phyloP scores from a whole-genome alignment of 1,284 basidiomycete genomes.

The Heterobasidion occidentale region DNA sequence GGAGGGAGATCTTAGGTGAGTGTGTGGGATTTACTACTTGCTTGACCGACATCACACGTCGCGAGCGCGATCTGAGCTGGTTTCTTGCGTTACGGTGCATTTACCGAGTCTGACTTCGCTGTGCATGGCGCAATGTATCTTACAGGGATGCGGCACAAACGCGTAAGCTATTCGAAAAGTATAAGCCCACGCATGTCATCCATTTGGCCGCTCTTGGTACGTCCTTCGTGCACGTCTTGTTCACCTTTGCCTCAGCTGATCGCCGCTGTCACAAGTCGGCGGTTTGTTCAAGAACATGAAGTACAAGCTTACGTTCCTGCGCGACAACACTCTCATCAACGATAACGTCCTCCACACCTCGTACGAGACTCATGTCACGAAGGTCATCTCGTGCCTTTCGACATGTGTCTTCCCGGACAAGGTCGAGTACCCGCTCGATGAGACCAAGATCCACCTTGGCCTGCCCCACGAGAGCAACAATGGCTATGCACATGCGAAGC shows the following conservation, averaged over 20 bases:
- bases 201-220: constrained; percentile 80
- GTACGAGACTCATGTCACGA: constrained; percentile 53
- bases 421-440: constrained; percentile 82
- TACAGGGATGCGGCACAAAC: constrained; percentile 58
- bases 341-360: constrained; percentile 79
- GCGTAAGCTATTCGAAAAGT: constrained; percentile 69
- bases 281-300: constrained; percentile 91
- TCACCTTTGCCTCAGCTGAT: not conserved
- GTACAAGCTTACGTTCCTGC: constrained; percentile 83
- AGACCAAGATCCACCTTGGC: constrained; percentile 81
- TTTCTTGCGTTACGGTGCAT: not conserved
- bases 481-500: constrained; percentile 88
- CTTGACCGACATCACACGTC: no score
- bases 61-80: not conserved
- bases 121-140: not conserved
- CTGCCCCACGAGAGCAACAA: constrained; percentile 88
- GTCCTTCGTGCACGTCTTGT: constrained; percentile 16
- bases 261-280: constrained; percentile 49
- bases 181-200: constrained; percentile 88
- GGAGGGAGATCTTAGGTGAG: constrained; percentile 73
- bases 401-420: constrained; percentile 88
- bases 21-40: not conserved
- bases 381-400: constrained; percentile 81
- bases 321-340: constrained; percentile 88
- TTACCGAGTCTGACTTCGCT: not conserved